These are phyloP conservation scores for Daedaleopsis sinensis DNA, from an alignment of 768 basidiomycete genomes.

Conservation along the genomic window DNA sequence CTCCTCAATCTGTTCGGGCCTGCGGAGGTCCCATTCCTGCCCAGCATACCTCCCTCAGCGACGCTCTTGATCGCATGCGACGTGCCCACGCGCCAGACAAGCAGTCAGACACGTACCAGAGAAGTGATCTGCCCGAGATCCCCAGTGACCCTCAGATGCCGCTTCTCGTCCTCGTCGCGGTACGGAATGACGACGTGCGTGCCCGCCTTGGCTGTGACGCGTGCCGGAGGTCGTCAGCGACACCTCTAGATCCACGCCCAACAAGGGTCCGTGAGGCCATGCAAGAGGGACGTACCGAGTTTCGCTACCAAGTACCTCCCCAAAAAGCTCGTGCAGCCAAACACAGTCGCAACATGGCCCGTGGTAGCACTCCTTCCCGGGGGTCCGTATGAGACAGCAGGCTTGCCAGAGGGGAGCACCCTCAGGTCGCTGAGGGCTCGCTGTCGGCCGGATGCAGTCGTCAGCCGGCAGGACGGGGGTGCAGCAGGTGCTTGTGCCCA, in stretches of 20 bases:
- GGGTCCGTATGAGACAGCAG: slow-evolving; percentile 75
- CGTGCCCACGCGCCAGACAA: neutral
- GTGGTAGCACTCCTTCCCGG: slow-evolving; percentile 86
- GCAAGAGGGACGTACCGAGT: slow-evolving; percentile 57
- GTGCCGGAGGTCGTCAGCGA: neutral
- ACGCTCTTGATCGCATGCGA: slow-evolving; percentile 18
- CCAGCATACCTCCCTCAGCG: neutral
- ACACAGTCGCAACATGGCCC: slow-evolving; percentile 94
- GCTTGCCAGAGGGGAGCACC: slow-evolving; percentile 59
- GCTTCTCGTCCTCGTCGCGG: slow-evolving; percentile 91
- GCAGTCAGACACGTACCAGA: slow-evolving; percentile 62
- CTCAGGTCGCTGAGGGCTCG: slow-evolving; percentile 76
- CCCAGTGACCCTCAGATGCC: slow-evolving; percentile 90
- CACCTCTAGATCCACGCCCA: neutral
- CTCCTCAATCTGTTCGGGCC: slow-evolving; percentile 89
- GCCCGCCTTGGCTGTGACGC: slow-evolving; percentile 73
- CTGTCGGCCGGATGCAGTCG: slow-evolving; percentile 38
- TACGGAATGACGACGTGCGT: slow-evolving; percentile 95
- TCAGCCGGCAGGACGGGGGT: neutral
- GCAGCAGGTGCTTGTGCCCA: neutral
- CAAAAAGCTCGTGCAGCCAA: slow-evolving; percentile 95
- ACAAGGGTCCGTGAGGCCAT: neutral
- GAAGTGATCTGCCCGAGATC: slow-evolving; percentile 96
- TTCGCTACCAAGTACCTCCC: slow-evolving; percentile 94
- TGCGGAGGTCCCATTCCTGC: slow-evolving; percentile 95